Evolutionary conservation across 345 rosid species (phyloP), one percentile per base, ranked within the genome.

Genomic region (Iberis pinnata): DNA sequence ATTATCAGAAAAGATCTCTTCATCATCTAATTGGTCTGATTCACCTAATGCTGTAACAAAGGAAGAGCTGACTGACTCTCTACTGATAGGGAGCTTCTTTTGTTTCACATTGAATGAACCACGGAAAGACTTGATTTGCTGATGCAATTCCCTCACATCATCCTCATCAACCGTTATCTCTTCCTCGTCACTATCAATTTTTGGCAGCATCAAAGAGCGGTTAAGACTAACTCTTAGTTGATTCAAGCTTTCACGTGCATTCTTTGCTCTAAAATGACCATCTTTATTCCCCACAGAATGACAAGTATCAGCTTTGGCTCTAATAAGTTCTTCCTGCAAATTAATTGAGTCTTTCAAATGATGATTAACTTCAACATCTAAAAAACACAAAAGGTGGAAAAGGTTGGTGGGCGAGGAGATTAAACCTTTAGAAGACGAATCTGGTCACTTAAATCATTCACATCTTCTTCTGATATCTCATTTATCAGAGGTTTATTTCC

Each of bases 401-500:
- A 10, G 13, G 31, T 14, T 45, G 44, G 9, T 45, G 29, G 16
- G 16, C 42, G 45, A 49, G 55, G 49, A 37, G 20, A 13, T 18
- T 6, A 24, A 67, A 86, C 95, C 88, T 86, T 86, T 29, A 86
- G 61, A 58, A 75, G 94, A 55, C 95, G 98, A 73, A 92, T 92
- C 77, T 85, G 88, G 68, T 92, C 95, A 68, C 94, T 88, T 83
- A 92, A 75, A 72, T 78, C 95, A 65, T 92, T 85, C 35, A 92
- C 93, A 75, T 92, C 85, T 64, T 85, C 88, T 75, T 85, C 94
- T 12, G 95, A 78, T 61, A 92, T 92, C 78, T 88, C 95, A 78
- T 92, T 92, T 58, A 83, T 65, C 27, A 88, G 73, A 17, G 98
- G 95, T 38, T 78, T 75, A 64, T 88, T 92, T 71, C 73, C 75